Evolutionary conservation across 1,284 basidiomycete genomes (phyloP).

Genomic region (Gomphus bonarii): DNA sequence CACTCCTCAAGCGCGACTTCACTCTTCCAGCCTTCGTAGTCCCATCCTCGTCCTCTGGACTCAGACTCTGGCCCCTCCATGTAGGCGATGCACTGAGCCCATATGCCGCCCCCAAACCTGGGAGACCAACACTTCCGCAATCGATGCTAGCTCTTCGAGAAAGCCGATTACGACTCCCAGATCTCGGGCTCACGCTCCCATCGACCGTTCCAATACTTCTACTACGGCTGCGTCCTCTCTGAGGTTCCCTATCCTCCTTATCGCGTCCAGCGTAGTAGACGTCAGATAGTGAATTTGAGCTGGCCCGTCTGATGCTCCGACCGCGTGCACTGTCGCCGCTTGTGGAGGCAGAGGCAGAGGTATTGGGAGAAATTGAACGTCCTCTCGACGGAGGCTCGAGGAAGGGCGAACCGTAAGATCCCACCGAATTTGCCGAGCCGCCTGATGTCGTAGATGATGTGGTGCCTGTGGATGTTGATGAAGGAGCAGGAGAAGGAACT

Average conservation of each 20-base stretch:
- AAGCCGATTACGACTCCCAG: background rate
- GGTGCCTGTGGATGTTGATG: conserved; percentile 2
- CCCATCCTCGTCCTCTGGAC: conserved; percentile 3
- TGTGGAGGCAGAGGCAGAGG: background rate
- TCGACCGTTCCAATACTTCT: background rate
- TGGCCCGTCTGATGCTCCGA: background rate
- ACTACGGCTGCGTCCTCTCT: background rate
- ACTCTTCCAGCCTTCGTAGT: background rate
- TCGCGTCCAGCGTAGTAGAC: background rate
- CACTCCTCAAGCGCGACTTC: background rate
- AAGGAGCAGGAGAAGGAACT: background rate
- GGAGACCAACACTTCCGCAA: background rate
- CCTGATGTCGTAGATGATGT: background rate
- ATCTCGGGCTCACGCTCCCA: conserved; percentile 8
- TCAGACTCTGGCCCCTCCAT: conserved; percentile 8
- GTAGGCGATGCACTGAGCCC: background rate
- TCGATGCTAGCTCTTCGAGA: background rate
- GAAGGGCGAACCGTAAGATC: conserved; percentile 4
- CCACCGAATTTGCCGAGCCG: background rate
- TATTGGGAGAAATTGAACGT: conserved; percentile 8
- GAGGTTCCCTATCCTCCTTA: background rate
- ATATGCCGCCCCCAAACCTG: background rate
- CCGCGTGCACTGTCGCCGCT: conserved; percentile 1
- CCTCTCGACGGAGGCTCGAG: conserved; percentile 4
- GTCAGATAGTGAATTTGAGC: conserved; percentile 4